phyloP scores from a whole-genome alignment of 2,329 filamentous ascomycete genomes.

The Cladophialophora psammophila region DNA sequence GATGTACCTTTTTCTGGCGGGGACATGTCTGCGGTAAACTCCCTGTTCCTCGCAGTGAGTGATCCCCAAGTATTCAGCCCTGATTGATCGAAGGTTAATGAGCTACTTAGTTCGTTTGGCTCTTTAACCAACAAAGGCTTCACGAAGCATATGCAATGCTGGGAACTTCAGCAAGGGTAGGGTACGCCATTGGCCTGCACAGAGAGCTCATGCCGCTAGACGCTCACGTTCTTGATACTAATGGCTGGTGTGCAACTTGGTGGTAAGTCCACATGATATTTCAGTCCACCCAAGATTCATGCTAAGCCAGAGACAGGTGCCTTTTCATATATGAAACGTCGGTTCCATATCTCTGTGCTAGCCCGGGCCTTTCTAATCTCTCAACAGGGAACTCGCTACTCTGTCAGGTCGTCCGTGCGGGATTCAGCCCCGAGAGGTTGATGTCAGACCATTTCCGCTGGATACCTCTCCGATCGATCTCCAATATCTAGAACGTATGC shows the following conservation, averaged over 20 bases:
- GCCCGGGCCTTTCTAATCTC: neutral
- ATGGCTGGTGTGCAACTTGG: conserved; percentile 21
- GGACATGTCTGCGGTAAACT: conserved; percentile 24
- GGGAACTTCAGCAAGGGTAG: conserved; percentile 14
- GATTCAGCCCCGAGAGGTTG: conserved; percentile 22
- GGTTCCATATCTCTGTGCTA: neutral
- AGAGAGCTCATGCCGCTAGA: conserved; percentile 10
- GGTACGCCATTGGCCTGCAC: conserved; percentile 26
- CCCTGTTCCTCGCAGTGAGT: conserved; percentile 22
- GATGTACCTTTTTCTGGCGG: conserved; percentile 24
- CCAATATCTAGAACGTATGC: conserved; percentile 25
- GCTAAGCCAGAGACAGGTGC: conserved; percentile 10
- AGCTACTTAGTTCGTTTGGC: conserved; percentile 13
- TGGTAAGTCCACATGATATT: neutral
- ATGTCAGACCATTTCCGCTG: conserved; percentile 75
- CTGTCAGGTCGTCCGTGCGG: conserved; percentile 19
- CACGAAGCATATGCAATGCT: conserved; percentile 27
- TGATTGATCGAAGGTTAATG: neutral
- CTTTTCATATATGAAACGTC: conserved; percentile 28
- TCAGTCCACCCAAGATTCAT: neutral
- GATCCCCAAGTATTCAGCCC: neutral
- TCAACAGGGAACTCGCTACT: conserved; percentile 16
- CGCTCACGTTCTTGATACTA: conserved; percentile 13
- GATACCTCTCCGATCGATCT: conserved; percentile 43
- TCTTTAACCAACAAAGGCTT: conserved; percentile 26